Percentiles rank a stretch among this genome's conserved stretches.
phyloP scores from a whole-genome alignment of 2,329 filamentous ascomycete species.

The Juglanconis sp. region DNA sequence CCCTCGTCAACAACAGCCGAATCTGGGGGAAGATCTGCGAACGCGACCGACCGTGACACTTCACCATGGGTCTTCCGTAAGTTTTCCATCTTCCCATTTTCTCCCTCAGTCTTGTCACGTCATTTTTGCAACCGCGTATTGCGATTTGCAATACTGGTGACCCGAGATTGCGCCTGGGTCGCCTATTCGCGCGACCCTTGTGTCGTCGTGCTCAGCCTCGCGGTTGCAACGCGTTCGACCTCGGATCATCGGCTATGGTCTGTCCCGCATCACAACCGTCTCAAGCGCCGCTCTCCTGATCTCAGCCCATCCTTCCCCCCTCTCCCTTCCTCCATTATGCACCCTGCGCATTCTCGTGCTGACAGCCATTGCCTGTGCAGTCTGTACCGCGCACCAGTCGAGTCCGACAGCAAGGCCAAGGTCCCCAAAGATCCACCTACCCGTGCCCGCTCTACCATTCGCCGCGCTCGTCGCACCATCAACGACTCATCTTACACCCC shows the following conservation, averaged over 20 bases:
- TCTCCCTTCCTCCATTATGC: background rate
- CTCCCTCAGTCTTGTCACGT: background rate
- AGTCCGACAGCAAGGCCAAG: constrained; percentile 28
- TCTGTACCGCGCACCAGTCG: constrained; percentile 30
- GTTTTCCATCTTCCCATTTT: background rate
- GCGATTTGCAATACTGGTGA: background rate
- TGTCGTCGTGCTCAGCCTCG: background rate
- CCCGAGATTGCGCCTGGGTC: background rate
- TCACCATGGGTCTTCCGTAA: constrained; percentile 19
- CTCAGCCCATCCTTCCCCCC: background rate
- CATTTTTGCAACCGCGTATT: background rate
- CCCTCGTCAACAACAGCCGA: constrained; percentile 9
- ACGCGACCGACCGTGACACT: background rate
- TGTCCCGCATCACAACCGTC: background rate
- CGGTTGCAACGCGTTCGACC: background rate
- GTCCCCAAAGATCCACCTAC: constrained; percentile 23
- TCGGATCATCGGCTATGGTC: background rate
- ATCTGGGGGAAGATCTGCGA: background rate
- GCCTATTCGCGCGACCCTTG: background rate
- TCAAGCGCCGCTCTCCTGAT: background rate
- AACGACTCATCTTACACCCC: constrained; percentile 1
- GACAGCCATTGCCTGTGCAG: constrained; percentile 21
- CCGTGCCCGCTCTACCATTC: constrained; percentile 27
- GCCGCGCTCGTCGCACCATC: constrained; percentile 17
- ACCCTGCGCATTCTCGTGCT: background rate